Conservation (phyloP, 2,329 filamentous ascomycete genomes). For the Blastomyces percursus region DNA sequence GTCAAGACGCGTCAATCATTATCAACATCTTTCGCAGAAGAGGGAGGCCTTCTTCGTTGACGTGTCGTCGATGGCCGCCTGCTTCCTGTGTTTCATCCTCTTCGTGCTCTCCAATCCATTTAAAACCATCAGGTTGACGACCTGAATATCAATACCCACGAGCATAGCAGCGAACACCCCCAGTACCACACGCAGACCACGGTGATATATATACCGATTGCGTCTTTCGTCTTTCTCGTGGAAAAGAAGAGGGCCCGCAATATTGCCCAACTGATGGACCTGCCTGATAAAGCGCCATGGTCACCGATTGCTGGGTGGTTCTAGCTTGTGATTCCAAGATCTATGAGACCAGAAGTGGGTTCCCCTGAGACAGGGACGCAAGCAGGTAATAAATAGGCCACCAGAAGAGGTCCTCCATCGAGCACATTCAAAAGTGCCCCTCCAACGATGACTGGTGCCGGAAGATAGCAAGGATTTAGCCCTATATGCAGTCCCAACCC, state of each 20-base stretch:
- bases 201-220: slow-evolving; percentile 50
- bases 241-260: slow-evolving; percentile 56
- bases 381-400: slow-evolving; percentile 51
- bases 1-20: slow-evolving; percentile 22
- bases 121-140: slow-evolving; percentile 42
- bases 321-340: slow-evolving; percentile 49
- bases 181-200: slow-evolving; percentile 45
- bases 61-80: slow-evolving; percentile 46
- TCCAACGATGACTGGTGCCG: slow-evolving; percentile 52
- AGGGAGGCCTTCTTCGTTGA: slow-evolving; percentile 50
- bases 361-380: slow-evolving; percentile 53
- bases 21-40: slow-evolving; percentile 20
- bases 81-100: slow-evolving; percentile 50
- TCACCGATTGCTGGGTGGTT: slow-evolving; percentile 32
- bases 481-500: slow-evolving; percentile 48
- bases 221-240: slow-evolving; percentile 45
- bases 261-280: slow-evolving; percentile 52
- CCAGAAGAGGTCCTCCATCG: slow-evolving; percentile 35
- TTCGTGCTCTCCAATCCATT: slow-evolving; percentile 46
- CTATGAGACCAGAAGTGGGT: slow-evolving; percentile 57
- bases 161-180: slow-evolving; percentile 40
- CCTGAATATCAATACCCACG: slow-evolving; percentile 44
- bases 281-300: slow-evolving; percentile 55
- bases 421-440: slow-evolving; percentile 12
- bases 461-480: slow-evolving; percentile 44